Evolutionary conservation across 306 rosid genomes (phyloP), one percentile per base, ranked within the genome.

Genomic region (Prunus armeniaca): DNA sequence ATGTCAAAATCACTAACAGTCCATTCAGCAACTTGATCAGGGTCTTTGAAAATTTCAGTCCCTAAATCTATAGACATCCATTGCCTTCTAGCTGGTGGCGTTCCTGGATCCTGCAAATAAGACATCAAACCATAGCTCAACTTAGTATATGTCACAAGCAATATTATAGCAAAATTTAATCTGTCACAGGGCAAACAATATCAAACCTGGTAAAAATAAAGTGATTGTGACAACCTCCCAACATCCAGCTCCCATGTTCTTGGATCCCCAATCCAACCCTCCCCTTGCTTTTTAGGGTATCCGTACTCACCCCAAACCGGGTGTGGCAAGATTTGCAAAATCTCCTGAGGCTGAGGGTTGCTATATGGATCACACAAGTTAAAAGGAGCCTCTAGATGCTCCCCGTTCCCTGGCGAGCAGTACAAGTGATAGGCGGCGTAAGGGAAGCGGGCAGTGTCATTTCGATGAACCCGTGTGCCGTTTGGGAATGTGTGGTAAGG

Each of bases 181-280:
- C 13, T 15, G 43, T 56, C 54, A 55, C 28, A 41, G 0, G 38
- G 2, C 30, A 27, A 43, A 45, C 63, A 24, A 65, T 38, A 49
- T 51, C 82, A 60, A 69, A 81, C 92, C 88, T 88, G 89, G 80
- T 88, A 90, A 62, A 90, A 90, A 72, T 86, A 79, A 11, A 87
- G 95, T 52, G 89, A 77, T 34, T 86, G 86, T 17, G 95, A 90
- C 28, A 90, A 71, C 75, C 86, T 89, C 66, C 94, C 91, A 80
- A 84, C 90, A 74, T 89, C 90, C 56, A 89, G 87, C 65, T 85
- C 91, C 94, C 94, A 89, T 1, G 83, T 89, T 76, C 80, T 89
- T 10, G 88, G 69, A 69, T 89, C 84, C 34, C 91, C 91, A 46
- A 86, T 66, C 94, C 90, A 87, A 15, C 89, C 91, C 77, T 89